These are phyloP conservation scores for Trypanosoma conorhini DNA, from an alignment of 208 protist species.

Conservation along the genomic window DNA sequence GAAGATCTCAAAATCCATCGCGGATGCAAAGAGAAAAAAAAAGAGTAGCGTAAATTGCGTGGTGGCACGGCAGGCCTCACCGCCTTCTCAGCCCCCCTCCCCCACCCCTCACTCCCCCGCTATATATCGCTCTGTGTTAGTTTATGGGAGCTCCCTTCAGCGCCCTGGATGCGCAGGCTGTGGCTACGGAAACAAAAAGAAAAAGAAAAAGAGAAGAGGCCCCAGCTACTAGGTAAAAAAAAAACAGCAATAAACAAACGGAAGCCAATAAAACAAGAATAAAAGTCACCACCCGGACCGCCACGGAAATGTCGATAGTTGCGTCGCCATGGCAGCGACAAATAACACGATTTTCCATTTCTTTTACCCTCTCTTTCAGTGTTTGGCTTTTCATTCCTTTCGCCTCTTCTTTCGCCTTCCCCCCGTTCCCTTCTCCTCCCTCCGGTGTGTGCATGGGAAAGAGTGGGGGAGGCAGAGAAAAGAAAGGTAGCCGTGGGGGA, in stretches of 20 bases:
- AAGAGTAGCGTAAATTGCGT: not conserved
- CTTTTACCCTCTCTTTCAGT: not conserved
- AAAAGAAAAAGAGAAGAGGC: not conserved
- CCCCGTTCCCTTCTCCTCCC: not conserved
- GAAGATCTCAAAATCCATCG: conserved; percentile 20
- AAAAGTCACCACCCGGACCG: too few relatives aligned
- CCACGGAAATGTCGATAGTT: too few relatives aligned
- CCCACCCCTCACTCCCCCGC: not conserved
- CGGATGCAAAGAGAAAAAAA: not conserved
- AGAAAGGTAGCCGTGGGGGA: not conserved
- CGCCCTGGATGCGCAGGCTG: not conserved
- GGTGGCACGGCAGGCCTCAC: not conserved
- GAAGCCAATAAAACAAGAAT: not conserved
- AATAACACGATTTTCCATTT: too few relatives aligned
- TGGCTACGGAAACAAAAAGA: not conserved
- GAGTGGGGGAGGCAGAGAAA: not conserved
- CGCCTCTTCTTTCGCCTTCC: not conserved
- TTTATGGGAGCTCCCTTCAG: not conserved
- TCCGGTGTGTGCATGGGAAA: not conserved
- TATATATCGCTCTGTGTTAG: not conserved
- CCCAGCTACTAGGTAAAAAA: too few relatives aligned
- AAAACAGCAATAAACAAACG: too few relatives aligned
- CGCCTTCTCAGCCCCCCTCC: not conserved
- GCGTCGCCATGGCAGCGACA: too few relatives aligned
- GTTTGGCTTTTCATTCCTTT: not conserved